Evolutionary conservation across 2,329 filamentous ascomycete genomes (phyloP).

Genomic region (Ploettnerulaceae sp.): DNA sequence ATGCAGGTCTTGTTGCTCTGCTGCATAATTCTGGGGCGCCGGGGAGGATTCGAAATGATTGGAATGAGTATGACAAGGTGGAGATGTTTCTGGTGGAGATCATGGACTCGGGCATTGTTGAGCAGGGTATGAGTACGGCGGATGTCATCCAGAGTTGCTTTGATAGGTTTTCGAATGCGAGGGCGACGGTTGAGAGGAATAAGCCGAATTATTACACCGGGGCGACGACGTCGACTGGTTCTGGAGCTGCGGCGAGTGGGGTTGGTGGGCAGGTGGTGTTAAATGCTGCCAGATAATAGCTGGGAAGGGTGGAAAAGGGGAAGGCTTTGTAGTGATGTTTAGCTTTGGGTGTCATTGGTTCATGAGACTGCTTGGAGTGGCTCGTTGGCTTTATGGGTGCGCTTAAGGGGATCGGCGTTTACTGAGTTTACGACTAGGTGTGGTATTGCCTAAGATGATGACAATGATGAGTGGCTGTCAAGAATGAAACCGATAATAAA

Average conservation of each 20-base stretch:
- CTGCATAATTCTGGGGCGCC: slow-evolving; percentile 22
- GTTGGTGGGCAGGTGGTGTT: not conserved
- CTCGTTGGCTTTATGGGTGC: too few relatives aligned
- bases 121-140: slow-evolving; percentile 13
- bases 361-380: too few relatives aligned
- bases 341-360: too few relatives aligned
- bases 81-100: slow-evolving; percentile 18
- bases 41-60: slow-evolving; percentile 16
- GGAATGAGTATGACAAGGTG: slow-evolving; percentile 21
- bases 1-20: slow-evolving; percentile 20
- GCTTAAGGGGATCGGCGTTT: too few relatives aligned
- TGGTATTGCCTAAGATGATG: too few relatives aligned
- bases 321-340: too few relatives aligned
- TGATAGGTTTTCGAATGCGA: slow-evolving; percentile 15
- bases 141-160: slow-evolving; percentile 15
- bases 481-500: too few relatives aligned
- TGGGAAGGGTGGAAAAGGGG: too few relatives aligned
- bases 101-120: slow-evolving; percentile 16
- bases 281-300: not conserved
- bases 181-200: slow-evolving; percentile 20
- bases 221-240: not conserved
- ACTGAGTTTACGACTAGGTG: too few relatives aligned
- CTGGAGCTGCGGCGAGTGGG: not conserved
- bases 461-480: too few relatives aligned
- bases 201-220: slow-evolving; percentile 19